phyloP scores from a whole-genome alignment of 2,329 filamentous ascomycete species.

The Apiospora pterosperma region DNA sequence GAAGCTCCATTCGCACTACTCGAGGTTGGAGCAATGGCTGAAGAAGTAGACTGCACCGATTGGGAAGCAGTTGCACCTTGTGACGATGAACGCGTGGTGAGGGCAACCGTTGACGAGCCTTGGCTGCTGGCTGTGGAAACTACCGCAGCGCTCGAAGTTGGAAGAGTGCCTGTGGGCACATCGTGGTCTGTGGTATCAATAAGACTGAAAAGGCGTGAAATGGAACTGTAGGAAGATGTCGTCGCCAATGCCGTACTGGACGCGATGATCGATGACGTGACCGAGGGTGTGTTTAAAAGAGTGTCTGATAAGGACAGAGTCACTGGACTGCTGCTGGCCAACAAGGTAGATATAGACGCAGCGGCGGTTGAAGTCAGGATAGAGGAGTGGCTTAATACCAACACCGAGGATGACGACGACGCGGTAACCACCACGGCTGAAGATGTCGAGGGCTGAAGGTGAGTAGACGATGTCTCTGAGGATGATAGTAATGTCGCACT shows the following conservation, averaged over 20 bases:
- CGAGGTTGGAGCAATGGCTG: not conserved
- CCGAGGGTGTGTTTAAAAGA: not conserved
- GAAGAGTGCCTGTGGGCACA: not conserved
- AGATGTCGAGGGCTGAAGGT: not conserved
- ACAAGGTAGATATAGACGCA: not conserved
- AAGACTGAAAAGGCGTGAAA: slow-evolving; percentile 8
- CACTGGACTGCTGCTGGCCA: not conserved
- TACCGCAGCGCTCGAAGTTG: not conserved
- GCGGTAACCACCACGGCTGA: not conserved
- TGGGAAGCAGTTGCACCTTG: not conserved
- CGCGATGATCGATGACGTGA: not conserved
- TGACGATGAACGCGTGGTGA: not conserved
- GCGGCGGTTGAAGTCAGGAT: not conserved
- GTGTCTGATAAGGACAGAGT: not conserved
- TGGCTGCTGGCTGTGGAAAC: not conserved
- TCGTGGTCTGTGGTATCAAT: slow-evolving; percentile 5
- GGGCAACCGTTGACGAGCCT: not conserved
- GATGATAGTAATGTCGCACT: not conserved
- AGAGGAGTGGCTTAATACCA: not conserved
- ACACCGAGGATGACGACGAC: not conserved
- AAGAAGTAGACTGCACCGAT: not conserved
- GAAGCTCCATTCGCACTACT: not conserved
- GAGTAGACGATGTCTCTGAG: not conserved
- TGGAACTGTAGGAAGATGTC: slow-evolving; percentile 4
- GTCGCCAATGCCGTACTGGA: not conserved